Percentiles rank a stretch among this genome's conserved stretches.
These are phyloP conservation scores for Avicennia marina DNA, from an alignment of 257 asterid genomes.

Conservation along the genomic window DNA sequence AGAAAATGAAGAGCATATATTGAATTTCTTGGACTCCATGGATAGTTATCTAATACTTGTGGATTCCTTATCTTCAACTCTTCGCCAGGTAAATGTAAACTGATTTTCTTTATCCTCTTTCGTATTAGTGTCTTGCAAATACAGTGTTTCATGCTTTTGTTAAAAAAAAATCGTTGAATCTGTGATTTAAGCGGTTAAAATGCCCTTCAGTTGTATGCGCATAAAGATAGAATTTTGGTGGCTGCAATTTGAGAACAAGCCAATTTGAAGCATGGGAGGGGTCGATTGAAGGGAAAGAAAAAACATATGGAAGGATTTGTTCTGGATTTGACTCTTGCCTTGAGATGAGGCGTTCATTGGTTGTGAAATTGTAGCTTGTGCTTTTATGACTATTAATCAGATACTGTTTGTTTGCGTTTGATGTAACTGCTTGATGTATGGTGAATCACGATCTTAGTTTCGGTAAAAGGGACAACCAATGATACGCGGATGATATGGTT, in stretches of 20 bases:
- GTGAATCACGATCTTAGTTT: no score
- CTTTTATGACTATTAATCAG: no score
- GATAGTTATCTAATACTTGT: conserved; percentile 58
- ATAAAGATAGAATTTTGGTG: conserved; percentile 7
- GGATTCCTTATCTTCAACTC: conserved; percentile 67
- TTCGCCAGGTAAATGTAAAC: conserved; percentile 60
- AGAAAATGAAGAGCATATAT: conserved; percentile 40
- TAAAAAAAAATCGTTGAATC: not conserved
- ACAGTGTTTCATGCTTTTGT: not conserved
- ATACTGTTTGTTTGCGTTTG: no score
- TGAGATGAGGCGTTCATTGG: no score
- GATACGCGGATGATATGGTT: conserved; percentile 6
- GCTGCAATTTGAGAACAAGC: conserved; percentile 2
- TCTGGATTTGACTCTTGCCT: no score
- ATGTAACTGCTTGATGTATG: no score
- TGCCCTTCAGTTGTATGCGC: not conserved
- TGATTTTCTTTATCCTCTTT: conserved; percentile 10
- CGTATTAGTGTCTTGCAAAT: not conserved
- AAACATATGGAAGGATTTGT: no score
- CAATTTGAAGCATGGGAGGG: not conserved
- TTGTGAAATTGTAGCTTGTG: no score
- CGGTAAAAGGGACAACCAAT: no score
- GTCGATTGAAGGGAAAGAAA: not conserved
- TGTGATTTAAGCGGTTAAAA: no score
- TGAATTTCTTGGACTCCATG: conserved; percentile 69